Evolutionary conservation across 805 yeast genomes (phyloP).

Genomic region (Nakazawaea laoshanensis): DNA sequence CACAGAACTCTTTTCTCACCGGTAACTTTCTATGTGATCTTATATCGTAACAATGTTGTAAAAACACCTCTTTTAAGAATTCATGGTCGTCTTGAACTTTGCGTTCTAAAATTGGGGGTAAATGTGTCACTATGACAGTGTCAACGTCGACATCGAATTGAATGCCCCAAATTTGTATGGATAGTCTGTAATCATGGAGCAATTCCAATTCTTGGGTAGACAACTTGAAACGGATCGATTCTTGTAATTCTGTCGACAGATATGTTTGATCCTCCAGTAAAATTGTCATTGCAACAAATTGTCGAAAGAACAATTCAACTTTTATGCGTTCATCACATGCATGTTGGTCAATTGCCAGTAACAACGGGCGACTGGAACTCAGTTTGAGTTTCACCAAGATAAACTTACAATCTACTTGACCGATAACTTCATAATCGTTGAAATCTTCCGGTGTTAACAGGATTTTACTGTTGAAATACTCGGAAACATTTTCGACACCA

Average conservation of each 20-base stretch:
- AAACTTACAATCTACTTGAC: conserved; percentile 60
- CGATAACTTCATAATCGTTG: conserved; percentile 25
- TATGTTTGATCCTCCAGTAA: background rate
- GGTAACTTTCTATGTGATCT: conserved; percentile 20
- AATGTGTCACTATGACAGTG: conserved; percentile 24
- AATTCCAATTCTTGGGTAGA: conserved; percentile 23
- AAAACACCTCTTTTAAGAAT: conserved; percentile 27
- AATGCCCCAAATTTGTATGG: conserved; percentile 39
- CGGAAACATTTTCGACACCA: conserved; percentile 6
- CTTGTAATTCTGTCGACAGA: background rate
- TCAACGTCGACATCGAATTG: conserved; percentile 4
- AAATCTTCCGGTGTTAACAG: conserved; percentile 17
- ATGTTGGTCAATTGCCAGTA: conserved; percentile 66
- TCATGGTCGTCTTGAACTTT: conserved; percentile 21
- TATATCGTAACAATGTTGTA: conserved; percentile 38
- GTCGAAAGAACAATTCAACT: conserved; percentile 42
- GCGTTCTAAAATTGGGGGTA: conserved; percentile 34
- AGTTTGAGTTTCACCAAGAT: conserved; percentile 32
- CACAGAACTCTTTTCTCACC: background rate
- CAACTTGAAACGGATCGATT: conserved; percentile 14
- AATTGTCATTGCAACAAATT: conserved; percentile 21
- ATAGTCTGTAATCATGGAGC: conserved; percentile 19
- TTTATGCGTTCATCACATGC: conserved; percentile 74
- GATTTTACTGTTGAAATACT: conserved; percentile 10
- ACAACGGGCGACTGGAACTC: conserved; percentile 8